Conservation (phyloP, 805 yeast genomes). For the Metschnikowia colocasiae region DNA sequence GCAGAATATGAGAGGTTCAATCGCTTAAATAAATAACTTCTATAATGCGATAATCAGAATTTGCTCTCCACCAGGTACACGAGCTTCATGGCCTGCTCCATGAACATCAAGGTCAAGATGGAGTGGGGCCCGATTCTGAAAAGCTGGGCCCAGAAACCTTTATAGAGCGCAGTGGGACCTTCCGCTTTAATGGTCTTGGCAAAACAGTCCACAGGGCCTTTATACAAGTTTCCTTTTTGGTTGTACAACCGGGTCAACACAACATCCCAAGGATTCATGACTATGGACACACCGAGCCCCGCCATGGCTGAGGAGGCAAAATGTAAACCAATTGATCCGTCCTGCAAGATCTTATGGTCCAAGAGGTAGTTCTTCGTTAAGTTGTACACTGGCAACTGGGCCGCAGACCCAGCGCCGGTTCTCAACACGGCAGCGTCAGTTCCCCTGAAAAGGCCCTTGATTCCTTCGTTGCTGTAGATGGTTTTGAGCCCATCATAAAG, state of each 20-base stretch:
- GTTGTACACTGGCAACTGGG: conserved; percentile 88
- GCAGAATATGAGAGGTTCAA: neutral
- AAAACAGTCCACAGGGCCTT: conserved; percentile 86
- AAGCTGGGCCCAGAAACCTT: conserved; percentile 92
- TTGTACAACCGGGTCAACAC: conserved; percentile 91
- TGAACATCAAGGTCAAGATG: conserved; percentile 79
- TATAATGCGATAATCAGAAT: neutral
- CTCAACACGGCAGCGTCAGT: conserved; percentile 91
- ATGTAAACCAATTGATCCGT: conserved; percentile 65
- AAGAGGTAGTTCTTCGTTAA: conserved; percentile 63
- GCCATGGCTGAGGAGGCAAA: conserved; percentile 70
- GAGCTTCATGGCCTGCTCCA: conserved; percentile 89
- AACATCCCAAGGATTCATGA: conserved; percentile 98
- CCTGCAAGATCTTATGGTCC: conserved; percentile 48
- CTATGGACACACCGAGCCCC: conserved; percentile 89
- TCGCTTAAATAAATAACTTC: neutral
- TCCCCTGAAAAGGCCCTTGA: conserved; percentile 80
- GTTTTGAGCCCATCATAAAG: conserved; percentile 63
- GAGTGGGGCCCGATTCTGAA: conserved; percentile 95
- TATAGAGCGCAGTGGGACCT: conserved; percentile 85
- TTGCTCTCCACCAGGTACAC: conserved; percentile 29
- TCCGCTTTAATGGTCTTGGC: conserved; percentile 76
- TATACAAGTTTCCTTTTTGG: conserved; percentile 83
- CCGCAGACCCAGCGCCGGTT: conserved; percentile 95
- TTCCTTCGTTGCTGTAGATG: conserved; percentile 65